Conservation (phyloP, 495 filamentous ascomycete genomes). For the Aspergillus cristatus region DNA sequence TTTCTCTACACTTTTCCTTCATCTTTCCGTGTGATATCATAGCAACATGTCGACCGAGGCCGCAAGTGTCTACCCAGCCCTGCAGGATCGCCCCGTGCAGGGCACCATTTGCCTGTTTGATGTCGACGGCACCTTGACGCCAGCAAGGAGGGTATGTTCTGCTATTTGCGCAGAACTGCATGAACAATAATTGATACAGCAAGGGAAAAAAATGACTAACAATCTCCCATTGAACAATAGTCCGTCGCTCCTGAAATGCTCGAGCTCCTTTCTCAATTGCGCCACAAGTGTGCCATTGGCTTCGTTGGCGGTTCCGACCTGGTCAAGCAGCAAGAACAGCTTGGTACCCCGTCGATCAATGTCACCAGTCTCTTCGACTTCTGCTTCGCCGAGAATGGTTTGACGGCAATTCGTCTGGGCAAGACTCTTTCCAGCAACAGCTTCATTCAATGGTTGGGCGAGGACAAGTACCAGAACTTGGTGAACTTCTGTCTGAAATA, state of each 20-base stretch:
- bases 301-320: constrained; percentile 81
- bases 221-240: constrained; percentile 24
- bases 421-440: constrained; percentile 57
- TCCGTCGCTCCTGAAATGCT: constrained; percentile 71
- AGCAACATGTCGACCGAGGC: constrained; percentile 35
- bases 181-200: no score
- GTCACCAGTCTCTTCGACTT: constrained; percentile 86
- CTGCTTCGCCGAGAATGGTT: constrained; percentile 91
- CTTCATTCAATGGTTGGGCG: constrained; percentile 91
- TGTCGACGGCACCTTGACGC: constrained; percentile 82
- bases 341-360: constrained; percentile 53
- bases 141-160: constrained; percentile 55
- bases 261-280: constrained; percentile 62
- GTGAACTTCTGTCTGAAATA: constrained; percentile 82
- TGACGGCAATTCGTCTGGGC: constrained; percentile 81
- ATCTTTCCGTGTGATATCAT: neutral
- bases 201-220: constrained; percentile 10
- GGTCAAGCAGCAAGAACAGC: constrained; percentile 90
- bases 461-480: constrained; percentile 83
- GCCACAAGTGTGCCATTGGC: constrained; percentile 84
- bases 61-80: constrained; percentile 55
- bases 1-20: no score
- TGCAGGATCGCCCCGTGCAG: constrained; percentile 72
- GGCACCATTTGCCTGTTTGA: constrained; percentile 91
- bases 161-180: neutral